These are phyloP conservation scores for Ananas comosus DNA, from an alignment of 176 grass and related monocot species.

Conservation along the genomic window DNA sequence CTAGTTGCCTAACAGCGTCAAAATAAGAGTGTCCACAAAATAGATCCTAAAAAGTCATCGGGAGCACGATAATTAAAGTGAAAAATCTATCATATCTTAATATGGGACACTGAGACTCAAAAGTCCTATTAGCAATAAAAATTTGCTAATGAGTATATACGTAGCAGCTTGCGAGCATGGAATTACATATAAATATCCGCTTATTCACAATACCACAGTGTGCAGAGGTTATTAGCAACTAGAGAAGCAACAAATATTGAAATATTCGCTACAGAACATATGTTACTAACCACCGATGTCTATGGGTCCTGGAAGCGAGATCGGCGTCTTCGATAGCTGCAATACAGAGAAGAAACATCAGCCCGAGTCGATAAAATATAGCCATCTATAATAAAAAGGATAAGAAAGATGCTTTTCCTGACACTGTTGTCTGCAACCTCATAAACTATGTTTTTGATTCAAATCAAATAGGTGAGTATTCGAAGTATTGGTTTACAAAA, in stretches of 20 bases:
- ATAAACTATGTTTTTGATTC: neutral
- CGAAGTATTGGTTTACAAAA: neutral
- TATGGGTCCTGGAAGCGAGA: neutral
- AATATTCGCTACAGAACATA: neutral
- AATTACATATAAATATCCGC: neutral
- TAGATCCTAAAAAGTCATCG: no score
- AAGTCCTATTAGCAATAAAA: no score
- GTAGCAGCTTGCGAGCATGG: neutral
- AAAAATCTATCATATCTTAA: no score
- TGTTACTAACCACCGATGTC: neutral
- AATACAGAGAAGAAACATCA: neutral
- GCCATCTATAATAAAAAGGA: neutral
- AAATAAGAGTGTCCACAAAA: no score
- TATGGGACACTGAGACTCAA: no score
- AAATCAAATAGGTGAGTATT: neutral
- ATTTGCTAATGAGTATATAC: no score
- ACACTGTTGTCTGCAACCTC: neutral
- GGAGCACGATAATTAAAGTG: no score
- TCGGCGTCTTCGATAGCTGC: conserved; percentile 1
- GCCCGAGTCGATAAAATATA: neutral
- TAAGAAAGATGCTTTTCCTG: neutral
- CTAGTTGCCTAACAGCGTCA: no score
- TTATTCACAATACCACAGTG: neutral
- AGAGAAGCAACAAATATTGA: neutral
- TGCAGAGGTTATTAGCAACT: neutral